Percentiles rank a stretch among this genome's conserved stretches.
phyloP scores from a whole-genome alignment of 2,329 filamentous ascomycete species.

The Microsporum canis region DNA sequence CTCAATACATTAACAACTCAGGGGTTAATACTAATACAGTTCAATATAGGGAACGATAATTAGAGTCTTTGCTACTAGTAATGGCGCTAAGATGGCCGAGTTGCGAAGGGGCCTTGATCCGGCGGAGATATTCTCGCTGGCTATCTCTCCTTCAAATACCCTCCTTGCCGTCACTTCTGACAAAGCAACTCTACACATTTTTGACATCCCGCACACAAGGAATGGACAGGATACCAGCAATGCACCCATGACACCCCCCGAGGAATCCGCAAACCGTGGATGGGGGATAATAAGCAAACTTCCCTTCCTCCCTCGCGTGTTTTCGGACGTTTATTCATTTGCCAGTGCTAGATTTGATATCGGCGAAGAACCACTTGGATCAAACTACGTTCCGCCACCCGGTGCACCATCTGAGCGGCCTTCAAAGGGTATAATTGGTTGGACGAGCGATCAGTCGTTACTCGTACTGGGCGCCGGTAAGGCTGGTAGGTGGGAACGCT shows the following conservation, averaged over 20 bases:
- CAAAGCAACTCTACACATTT: conserved; percentile 91
- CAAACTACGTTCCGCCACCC: conserved; percentile 39
- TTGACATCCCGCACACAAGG: conserved; percentile 56
- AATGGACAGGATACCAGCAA: conserved; percentile 24
- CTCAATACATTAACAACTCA: neutral
- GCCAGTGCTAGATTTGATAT: conserved; percentile 70
- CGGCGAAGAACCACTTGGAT: conserved; percentile 52
- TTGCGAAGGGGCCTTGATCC: conserved; percentile 80
- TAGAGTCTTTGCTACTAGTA: conserved; percentile 70
- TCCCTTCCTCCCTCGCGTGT: conserved; percentile 71
- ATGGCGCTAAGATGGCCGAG: conserved; percentile 70
- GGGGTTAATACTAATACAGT: neutral
- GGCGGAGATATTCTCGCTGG: conserved; percentile 74
- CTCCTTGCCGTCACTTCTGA: conserved; percentile 88
- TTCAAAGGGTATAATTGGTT: conserved; percentile 74
- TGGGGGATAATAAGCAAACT: conserved; percentile 79
- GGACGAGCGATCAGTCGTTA: conserved; percentile 63
- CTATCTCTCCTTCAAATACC: conserved; percentile 70
- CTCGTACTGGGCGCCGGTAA: conserved; percentile 67
- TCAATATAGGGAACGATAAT: conserved; percentile 63
- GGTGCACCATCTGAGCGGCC: conserved; percentile 48
- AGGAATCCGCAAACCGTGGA: conserved; percentile 50
- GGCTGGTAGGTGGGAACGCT: conserved; percentile 81
- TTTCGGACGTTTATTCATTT: conserved; percentile 83
- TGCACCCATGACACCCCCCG: conserved; percentile 17